phyloP scores from a whole-genome alignment of 495 filamentous ascomycete species.

The Aspergillus incahuasiensis region DNA sequence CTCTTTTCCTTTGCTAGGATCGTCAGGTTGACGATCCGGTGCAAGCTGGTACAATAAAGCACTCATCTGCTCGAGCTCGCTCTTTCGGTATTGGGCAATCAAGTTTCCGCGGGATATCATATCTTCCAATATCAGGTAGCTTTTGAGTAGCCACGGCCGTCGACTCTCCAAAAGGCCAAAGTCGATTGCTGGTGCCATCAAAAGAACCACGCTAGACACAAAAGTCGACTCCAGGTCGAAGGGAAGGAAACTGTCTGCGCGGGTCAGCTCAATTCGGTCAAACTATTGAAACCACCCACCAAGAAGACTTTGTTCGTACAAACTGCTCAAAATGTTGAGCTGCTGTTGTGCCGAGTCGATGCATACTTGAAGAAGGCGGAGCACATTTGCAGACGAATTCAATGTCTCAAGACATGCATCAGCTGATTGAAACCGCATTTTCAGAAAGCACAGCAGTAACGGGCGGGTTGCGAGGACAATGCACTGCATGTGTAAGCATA shows the following conservation, averaged over 20 bases:
- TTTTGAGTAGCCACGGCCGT: constrained; percentile 31
- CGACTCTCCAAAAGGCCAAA: constrained; percentile 22
- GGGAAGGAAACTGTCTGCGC: constrained; percentile 41
- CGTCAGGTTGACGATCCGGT: constrained; percentile 10
- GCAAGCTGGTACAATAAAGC: constrained; percentile 27
- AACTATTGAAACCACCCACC: constrained; percentile 19
- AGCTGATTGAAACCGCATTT: constrained; percentile 31
- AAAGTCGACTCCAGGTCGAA: constrained; percentile 43
- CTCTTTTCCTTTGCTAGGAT: not conserved
- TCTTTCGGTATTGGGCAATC: constrained; percentile 33
- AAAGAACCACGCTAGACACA: constrained; percentile 34
- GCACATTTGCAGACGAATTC: constrained; percentile 28
- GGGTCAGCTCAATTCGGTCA: not conserved
- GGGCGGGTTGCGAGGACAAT: constrained; percentile 41
- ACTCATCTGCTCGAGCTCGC: constrained; percentile 37
- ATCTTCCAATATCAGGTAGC: constrained; percentile 36
- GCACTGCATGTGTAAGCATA: constrained; percentile 20
- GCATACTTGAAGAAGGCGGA: constrained; percentile 37
- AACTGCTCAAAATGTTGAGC: constrained; percentile 32
- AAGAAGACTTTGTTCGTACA: constrained; percentile 37
- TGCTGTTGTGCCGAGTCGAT: constrained; percentile 40
- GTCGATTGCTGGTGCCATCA: constrained; percentile 33
- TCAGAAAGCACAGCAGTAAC: constrained; percentile 35
- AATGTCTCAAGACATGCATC: constrained; percentile 22
- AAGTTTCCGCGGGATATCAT: constrained; percentile 38